Base-by-base conservation (phyloP, 176 grass and related monocot species). In the Alopecurus myosuroides region DNA sequence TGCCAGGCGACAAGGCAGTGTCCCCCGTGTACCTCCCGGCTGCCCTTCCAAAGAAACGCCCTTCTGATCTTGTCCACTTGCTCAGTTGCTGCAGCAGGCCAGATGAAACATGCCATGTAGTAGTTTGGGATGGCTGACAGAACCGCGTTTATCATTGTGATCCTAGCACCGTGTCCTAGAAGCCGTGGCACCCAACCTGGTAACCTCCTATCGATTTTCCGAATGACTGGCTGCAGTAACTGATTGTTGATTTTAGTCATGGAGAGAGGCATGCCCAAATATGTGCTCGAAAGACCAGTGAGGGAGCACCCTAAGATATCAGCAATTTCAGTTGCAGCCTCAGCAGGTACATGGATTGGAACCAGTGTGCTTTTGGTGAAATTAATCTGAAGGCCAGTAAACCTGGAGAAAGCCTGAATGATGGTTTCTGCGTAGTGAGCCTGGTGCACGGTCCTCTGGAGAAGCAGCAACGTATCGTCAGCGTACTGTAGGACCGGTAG, bases 391-490 rank as follows among this genome's bases (percentile, higher is more conserved):
- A 55, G 8, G 0, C 52, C 52, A 2, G 2, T n/a, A 8, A 55
- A 55, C 0, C 0, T 6, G 2, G 52, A 1, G 2, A 55, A 55
- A 2, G 52, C 52, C 0, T 55, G 20, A 0, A 46, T 11, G 3
- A 46, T 14, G 3, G 4, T 4, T 4, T 1, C 4, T 1, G 5
- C 45, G 5, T 15, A 0, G 0, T 14, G 0, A 4, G 45, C 45
- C 1, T 46, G 18, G 6, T 52, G 4, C 0, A 0, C 1, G 0
- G 50, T 8, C 0, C 50, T 19, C 0, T 52, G 1, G 0, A 52
- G 3, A 6, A 52, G 20, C 1, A 52, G 50, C 18, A 52, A 5
- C 9, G 50, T 52, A 19, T 22, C 50, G 18, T 52, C 50, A 1
- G 50, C 50, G 2, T 52, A 22, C 2, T 52, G 50, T 1, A 52